These are phyloP conservation scores for Moricandia arvensis DNA, from an alignment of 345 rosid genomes.

Conservation along the genomic window DNA sequence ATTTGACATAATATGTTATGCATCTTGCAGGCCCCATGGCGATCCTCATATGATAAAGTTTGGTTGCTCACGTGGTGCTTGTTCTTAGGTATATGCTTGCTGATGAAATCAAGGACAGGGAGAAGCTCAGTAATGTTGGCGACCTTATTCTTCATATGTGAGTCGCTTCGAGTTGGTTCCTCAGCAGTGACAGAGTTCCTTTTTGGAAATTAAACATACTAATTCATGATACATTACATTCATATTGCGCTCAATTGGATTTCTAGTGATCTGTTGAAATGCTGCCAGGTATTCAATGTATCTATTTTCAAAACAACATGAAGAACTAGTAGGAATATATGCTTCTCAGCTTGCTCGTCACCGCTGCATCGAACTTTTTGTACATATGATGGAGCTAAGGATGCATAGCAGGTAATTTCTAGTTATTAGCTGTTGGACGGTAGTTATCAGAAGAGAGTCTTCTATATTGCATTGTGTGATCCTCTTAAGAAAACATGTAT, in stretches of 20 bases:
- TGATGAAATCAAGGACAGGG: constrained; percentile 73
- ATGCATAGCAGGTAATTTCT: constrained; percentile 72
- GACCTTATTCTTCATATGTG: constrained; percentile 92
- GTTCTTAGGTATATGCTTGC: constrained; percentile 76
- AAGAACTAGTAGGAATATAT: constrained; percentile 91
- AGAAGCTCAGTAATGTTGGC: constrained; percentile 85
- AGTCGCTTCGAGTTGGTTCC: constrained; percentile 35
- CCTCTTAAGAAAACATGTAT: background rate
- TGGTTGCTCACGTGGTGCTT: constrained; percentile 89
- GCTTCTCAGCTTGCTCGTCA: constrained; percentile 95
- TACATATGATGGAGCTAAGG: constrained; percentile 98
- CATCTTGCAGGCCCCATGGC: constrained; percentile 81
- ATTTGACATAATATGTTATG: constrained; percentile 24
- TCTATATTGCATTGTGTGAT: constrained; percentile 15
- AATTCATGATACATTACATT: background rate
- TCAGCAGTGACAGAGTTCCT: background rate
- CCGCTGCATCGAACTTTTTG: constrained; percentile 94
- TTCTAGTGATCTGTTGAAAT: constrained; percentile 34
- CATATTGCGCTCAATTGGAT: constrained; percentile 13
- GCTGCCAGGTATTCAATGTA: constrained; percentile 88
- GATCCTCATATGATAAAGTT: constrained; percentile 96
- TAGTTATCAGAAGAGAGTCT: background rate
- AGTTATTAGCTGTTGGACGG: background rate
- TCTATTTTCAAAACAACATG: constrained; percentile 93
- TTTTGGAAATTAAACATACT: constrained; percentile 15